Evolutionary conservation across 768 basidiomycete species (phyloP).

Genomic region (Podaxis carcinomalis): DNA sequence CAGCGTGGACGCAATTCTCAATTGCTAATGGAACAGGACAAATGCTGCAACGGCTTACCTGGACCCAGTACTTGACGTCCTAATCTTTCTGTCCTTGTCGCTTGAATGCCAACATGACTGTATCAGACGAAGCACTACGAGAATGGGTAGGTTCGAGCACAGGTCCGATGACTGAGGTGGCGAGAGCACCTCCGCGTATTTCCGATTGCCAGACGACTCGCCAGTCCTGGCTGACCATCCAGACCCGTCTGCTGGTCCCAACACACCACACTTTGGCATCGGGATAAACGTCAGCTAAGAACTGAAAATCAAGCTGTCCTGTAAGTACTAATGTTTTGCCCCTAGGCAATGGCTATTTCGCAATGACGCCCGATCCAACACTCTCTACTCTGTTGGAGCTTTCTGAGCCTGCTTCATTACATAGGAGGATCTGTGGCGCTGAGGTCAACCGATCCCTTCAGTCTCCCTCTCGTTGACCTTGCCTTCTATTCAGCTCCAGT

Average conservation of each 20-base stretch:
- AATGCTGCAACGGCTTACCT: constrained; percentile 9
- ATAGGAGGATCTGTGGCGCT: constrained; percentile 12
- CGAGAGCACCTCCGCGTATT: background rate
- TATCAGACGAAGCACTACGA: background rate
- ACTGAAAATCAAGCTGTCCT: too few species aligned
- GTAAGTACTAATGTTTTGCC: too few species aligned
- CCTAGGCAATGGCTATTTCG: constrained; percentile 3
- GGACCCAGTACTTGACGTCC: constrained; percentile 3
- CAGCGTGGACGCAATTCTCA: constrained; percentile 7
- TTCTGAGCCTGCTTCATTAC: constrained; percentile 1
- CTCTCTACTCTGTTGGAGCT: background rate
- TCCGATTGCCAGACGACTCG: constrained; percentile 6
- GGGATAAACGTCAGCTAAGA: background rate
- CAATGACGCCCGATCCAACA: background rate
- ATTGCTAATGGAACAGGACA: constrained; percentile 10
- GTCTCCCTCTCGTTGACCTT: constrained; percentile 12
- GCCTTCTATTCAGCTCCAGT: constrained; percentile 10
- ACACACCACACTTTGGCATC: constrained; percentile 13
- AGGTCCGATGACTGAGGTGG: constrained; percentile 3
- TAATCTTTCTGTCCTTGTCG: constrained; percentile 4
- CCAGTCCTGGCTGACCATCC: background rate
- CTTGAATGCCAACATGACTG: constrained; percentile 2
- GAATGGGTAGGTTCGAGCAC: constrained; percentile 1
- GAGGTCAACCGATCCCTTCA: constrained; percentile 13
- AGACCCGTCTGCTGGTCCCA: constrained; percentile 13